Percentiles rank a stretch among this genome's conserved stretches.
These are phyloP conservation scores for Leishmania lainsoni DNA, from an alignment of 208 protist genomes.

Conservation along the genomic window DNA sequence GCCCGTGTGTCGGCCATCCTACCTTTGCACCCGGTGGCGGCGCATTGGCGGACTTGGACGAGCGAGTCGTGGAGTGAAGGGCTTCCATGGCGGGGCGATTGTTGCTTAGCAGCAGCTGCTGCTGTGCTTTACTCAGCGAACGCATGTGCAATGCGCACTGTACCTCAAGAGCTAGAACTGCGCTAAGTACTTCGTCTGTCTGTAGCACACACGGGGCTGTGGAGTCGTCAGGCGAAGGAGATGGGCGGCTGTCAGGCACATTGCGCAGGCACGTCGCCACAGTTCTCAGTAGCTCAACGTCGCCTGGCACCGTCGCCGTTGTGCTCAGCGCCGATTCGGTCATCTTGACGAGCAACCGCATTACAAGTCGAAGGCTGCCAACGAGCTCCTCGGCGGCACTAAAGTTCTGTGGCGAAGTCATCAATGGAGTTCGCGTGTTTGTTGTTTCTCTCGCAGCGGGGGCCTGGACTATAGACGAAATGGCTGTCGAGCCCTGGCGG, in stretches of 20 bases:
- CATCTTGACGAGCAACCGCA: not conserved
- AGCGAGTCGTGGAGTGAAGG: not conserved
- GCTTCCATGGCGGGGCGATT: not conserved
- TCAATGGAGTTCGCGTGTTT: not conserved
- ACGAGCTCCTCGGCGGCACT: slow-evolving; percentile 10
- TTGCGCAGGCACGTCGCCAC: slow-evolving; percentile 30
- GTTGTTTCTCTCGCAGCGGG: not conserved
- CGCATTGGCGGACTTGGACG: not conserved
- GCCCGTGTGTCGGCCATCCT: not conserved
- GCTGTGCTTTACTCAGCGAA: slow-evolving; percentile 6
- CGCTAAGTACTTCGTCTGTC: slow-evolving; percentile 11
- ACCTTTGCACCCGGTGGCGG: not conserved
- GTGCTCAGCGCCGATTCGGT: not conserved
- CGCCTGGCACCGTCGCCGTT: not conserved
- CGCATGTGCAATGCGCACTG: slow-evolving; percentile 21
- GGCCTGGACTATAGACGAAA: not conserved
- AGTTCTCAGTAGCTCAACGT: slow-evolving; percentile 22
- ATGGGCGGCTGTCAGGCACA: slow-evolving; percentile 9
- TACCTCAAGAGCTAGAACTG: slow-evolving; percentile 20
- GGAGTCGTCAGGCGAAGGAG: not conserved
- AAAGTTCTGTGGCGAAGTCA: slow-evolving; percentile 3
- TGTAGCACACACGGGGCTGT: too few relatives aligned
- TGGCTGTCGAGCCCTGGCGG: not conserved
- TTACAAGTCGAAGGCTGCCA: slow-evolving; percentile 12
- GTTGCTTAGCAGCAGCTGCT: not conserved